A percentile compares a stretch with the other conserved stretches of the same genome.
These are phyloP conservation scores for Aschersonia sp. DNA, from an alignment of 2,329 filamentous ascomycete species.

Conservation along the genomic window DNA sequence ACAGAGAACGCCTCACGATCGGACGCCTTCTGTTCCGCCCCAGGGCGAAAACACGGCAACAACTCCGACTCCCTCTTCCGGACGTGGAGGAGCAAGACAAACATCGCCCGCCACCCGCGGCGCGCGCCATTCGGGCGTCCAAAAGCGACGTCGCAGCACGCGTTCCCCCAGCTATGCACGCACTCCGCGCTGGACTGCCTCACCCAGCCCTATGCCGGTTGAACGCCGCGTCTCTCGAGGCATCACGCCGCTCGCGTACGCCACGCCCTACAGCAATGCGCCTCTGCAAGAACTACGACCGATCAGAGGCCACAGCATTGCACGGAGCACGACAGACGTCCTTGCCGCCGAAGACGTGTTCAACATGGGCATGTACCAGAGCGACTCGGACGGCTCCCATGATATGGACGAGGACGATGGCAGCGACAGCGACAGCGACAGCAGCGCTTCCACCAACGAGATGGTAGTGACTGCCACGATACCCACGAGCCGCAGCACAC, in stretches of 20 bases:
- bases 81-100: neutral
- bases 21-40: slow-evolving; percentile 31
- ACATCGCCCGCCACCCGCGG: no score
- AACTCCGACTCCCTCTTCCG: no score
- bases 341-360: slow-evolving; percentile 17
- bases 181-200: slow-evolving; percentile 41
- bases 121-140: slow-evolving; percentile 15
- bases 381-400: slow-evolving; percentile 18
- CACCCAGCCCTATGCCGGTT: slow-evolving; percentile 26
- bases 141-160: slow-evolving; percentile 38
- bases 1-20: slow-evolving; percentile 31
- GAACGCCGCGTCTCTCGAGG: slow-evolving; percentile 15
- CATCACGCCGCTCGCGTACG: slow-evolving; percentile 54
- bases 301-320: slow-evolving; percentile 13
- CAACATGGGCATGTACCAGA: slow-evolving; percentile 21
- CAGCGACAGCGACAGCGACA: slow-evolving; percentile 13
- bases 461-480: slow-evolving; percentile 10
- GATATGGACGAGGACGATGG: slow-evolving; percentile 13
- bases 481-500: slow-evolving; percentile 9
- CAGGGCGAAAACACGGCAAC: no score
- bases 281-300: slow-evolving; percentile 27
- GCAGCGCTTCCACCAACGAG: slow-evolving; percentile 11
- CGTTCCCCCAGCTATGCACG: slow-evolving; percentile 41
- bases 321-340: slow-evolving; percentile 10
- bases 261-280: slow-evolving; percentile 57